Evolutionary conservation across 1,139 yeast species (phyloP).

Genomic region (Sugiyamaella pinicola): DNA sequence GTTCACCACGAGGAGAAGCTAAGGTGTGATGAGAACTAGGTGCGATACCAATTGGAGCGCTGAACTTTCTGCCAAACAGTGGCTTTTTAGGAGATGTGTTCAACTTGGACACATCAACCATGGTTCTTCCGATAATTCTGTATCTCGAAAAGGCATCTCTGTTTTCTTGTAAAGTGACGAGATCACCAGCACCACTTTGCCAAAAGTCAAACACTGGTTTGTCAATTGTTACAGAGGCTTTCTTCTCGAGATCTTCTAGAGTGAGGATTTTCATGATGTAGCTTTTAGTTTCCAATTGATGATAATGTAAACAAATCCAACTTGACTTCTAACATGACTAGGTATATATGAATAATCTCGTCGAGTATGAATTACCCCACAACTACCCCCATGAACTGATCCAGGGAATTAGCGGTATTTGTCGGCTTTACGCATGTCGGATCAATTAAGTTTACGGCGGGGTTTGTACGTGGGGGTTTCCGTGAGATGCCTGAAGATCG

Average conservation of each 20-base stretch:
- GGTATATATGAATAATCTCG: background rate
- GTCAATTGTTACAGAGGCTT: constrained; percentile 15
- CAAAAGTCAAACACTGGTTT: constrained; percentile 36
- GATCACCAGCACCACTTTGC: constrained; percentile 41
- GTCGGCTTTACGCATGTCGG: constrained; percentile 2
- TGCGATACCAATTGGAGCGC: constrained; percentile 61
- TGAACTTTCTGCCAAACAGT: constrained; percentile 47
- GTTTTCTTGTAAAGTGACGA: constrained; percentile 39
- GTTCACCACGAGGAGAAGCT: constrained; percentile 65
- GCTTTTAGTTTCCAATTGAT: background rate
- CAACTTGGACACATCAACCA: constrained; percentile 47
- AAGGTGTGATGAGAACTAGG: constrained; percentile 65
- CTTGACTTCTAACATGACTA: background rate
- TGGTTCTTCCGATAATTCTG: constrained; percentile 47
- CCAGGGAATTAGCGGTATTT: constrained; percentile 4
- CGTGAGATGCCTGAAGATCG: constrained; percentile 7
- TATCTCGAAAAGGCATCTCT: constrained; percentile 35
- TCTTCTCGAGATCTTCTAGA: constrained; percentile 15
- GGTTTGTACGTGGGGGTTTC: constrained; percentile 11
- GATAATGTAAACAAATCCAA: background rate
- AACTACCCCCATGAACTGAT: constrained; percentile 5
- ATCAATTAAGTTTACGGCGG: background rate
- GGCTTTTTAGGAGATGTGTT: constrained; percentile 42
- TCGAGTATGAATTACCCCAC: constrained; percentile 1
- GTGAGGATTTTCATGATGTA: constrained; percentile 13